phyloP scores from a whole-genome alignment of 2,329 filamentous ascomycete genomes.

The Fonsecaea multimorphosa region DNA sequence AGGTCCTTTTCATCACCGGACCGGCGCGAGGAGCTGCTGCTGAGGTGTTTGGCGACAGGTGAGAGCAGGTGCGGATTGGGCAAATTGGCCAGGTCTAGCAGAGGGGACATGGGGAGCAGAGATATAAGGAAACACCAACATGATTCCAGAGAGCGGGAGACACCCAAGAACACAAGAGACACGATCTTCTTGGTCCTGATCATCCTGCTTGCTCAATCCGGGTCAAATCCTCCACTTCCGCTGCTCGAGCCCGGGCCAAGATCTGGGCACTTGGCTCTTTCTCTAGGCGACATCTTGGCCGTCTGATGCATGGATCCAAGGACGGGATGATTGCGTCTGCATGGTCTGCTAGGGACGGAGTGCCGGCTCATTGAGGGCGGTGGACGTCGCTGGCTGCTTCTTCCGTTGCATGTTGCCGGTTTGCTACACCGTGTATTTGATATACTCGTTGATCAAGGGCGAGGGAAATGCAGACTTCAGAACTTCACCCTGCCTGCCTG shows the following conservation, averaged over 20 bases:
- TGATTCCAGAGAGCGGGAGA: constrained; percentile 28
- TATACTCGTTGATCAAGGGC: constrained; percentile 11
- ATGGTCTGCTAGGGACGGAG: constrained; percentile 10
- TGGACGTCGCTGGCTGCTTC: background rate
- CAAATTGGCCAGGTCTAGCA: constrained; percentile 27
- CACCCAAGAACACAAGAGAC: constrained; percentile 21
- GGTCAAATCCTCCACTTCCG: constrained; percentile 24
- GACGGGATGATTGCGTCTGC: constrained; percentile 12
- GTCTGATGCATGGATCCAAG: constrained; percentile 1
- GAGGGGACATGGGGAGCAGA: constrained; percentile 32
- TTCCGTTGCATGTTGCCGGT: constrained; percentile 12
- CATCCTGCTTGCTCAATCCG: constrained; percentile 24
- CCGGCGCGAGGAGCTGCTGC: constrained; percentile 15
- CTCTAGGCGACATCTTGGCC: constrained; percentile 23
- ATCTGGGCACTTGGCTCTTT: constrained; percentile 22
- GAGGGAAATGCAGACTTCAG: constrained; percentile 2
- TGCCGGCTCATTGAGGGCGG: background rate
- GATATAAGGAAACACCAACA: constrained; percentile 30
- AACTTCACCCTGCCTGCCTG: constrained; percentile 5
- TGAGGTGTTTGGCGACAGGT: constrained; percentile 5
- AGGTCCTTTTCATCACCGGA: constrained; percentile 27
- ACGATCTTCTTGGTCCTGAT: constrained; percentile 25
- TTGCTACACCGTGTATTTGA: constrained; percentile 22
- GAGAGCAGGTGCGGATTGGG: constrained; percentile 19
- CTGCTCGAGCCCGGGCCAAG: constrained; percentile 25